These are phyloP conservation scores for Penicillium nucicola DNA, from an alignment of 495 filamentous ascomycete species.

Conservation along the genomic window DNA sequence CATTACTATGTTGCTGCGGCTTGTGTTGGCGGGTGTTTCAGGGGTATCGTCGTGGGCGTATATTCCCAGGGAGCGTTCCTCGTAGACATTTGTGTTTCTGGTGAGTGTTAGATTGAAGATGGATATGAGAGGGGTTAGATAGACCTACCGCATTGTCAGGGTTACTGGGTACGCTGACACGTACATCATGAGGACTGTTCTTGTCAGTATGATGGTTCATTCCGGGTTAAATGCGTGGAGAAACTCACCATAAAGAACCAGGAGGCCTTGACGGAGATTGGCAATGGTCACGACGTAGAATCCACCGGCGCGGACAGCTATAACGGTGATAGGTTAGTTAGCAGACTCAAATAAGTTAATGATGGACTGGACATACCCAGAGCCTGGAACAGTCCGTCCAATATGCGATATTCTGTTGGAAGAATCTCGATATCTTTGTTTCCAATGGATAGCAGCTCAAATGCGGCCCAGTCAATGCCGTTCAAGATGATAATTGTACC, in stretches of 20 bases:
- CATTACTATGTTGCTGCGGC: conserved; percentile 19
- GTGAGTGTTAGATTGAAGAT: background rate
- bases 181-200: conserved; percentile 87
- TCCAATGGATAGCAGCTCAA: conserved; percentile 75
- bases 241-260: conserved; percentile 62
- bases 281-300: conserved; percentile 80
- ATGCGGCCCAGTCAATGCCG: conserved; percentile 75
- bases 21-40: conserved; percentile 14
- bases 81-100: conserved; percentile 71
- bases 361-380: conserved; percentile 29
- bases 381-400: conserved; percentile 84
- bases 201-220: conserved; percentile 10
- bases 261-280: conserved; percentile 65
- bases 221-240: background rate
- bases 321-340: background rate
- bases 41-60: conserved; percentile 45
- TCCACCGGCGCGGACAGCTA: conserved; percentile 74
- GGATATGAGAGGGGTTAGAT: background rate
- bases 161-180: conserved; percentile 58
- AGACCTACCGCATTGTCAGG: conserved; percentile 50
- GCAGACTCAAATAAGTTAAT: background rate
- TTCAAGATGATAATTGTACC: conserved; percentile 72
- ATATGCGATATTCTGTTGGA: conserved; percentile 55
- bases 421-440: conserved; percentile 60
- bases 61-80: conserved; percentile 69